Conservation (phyloP, 2,329 filamentous ascomycete genomes). For the Xylariaceae sp. region DNA sequence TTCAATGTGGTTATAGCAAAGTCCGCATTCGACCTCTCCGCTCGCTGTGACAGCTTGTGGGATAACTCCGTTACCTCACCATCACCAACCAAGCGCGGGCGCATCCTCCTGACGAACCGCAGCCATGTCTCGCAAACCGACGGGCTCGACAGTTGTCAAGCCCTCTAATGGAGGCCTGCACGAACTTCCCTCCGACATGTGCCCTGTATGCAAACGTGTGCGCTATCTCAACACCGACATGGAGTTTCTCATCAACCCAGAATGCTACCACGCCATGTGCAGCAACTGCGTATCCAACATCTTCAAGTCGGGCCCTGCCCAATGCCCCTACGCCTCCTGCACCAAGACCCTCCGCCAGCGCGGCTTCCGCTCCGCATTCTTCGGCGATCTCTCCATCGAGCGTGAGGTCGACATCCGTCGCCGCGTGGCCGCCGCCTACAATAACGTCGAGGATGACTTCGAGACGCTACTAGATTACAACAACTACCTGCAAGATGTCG, state of each 20-base stretch:
- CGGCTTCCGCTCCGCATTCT: slow-evolving; percentile 83
- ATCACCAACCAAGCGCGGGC: background rate
- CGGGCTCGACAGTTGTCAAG: slow-evolving; percentile 14
- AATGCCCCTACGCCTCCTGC: slow-evolving; percentile 88
- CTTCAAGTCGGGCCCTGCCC: slow-evolving; percentile 85
- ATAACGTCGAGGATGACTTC: slow-evolving; percentile 87
- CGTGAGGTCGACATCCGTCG: slow-evolving; percentile 88
- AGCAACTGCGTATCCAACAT: slow-evolving; percentile 91
- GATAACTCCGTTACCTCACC: too few relatives aligned
- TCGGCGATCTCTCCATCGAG: slow-evolving; percentile 82
- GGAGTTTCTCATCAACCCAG: slow-evolving; percentile 92
- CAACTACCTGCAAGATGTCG: slow-evolving; percentile 90
- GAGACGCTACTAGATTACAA: slow-evolving; percentile 80
- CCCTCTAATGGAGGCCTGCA: slow-evolving; percentile 21
- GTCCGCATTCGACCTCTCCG: too few relatives aligned
- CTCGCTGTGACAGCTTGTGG: too few relatives aligned
- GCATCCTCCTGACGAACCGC: background rate
- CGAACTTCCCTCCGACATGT: slow-evolving; percentile 61
- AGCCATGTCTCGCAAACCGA: slow-evolving; percentile 36
- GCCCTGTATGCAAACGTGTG: slow-evolving; percentile 94
- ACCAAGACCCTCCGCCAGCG: slow-evolving; percentile 79
- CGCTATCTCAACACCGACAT: slow-evolving; percentile 94
- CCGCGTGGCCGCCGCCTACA: slow-evolving; percentile 76
- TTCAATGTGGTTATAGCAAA: too few relatives aligned
- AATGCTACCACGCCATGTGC: slow-evolving; percentile 99